Conservation (phyloP, 192 early-diverging fungal species). For the Coemansia javaensis region DNA sequence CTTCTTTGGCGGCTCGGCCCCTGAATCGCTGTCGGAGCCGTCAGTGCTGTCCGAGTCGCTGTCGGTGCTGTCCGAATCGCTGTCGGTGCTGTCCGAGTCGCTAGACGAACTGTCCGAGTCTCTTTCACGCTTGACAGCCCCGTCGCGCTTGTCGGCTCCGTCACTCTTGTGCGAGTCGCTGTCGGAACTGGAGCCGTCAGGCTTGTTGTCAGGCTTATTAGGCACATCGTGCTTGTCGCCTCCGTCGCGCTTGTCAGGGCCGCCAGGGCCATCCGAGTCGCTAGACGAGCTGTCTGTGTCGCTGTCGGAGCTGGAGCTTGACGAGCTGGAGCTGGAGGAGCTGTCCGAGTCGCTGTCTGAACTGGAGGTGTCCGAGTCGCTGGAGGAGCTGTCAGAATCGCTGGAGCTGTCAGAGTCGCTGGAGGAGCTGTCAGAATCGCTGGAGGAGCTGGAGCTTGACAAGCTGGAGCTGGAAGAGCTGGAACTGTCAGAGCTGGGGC, state of each 20-base stretch:
- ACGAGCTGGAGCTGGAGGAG: no score
- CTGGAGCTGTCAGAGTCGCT: constrained; percentile 6
- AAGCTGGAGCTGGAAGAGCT: no score
- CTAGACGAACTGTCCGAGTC: not conserved
- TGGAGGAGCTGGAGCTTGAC: not conserved
- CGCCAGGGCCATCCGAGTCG: not conserved
- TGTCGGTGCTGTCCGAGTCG: not conserved
- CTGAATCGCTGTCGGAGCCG: constrained; percentile 7
- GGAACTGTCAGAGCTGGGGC: constrained; percentile 3
- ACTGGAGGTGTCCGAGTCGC: not conserved
- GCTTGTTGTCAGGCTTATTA: no score
- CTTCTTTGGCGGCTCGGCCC: constrained; percentile 26
- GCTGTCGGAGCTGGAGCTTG: not conserved
- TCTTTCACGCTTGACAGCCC: no score
- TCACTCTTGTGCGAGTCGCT: not conserved
- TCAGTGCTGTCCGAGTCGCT: no score
- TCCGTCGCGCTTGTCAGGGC: not conserved
- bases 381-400: constrained; percentile 5
- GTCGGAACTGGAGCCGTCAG: not conserved
- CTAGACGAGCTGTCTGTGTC: no score
- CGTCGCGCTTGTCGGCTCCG: no score
- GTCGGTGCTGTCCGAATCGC: constrained; percentile 2
- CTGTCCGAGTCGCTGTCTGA: not conserved
- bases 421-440: constrained; percentile 8
- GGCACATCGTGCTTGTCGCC: no score